These are phyloP conservation scores for Agaricus blazei DNA, from an alignment of 768 basidiomycete species.

Conservation along the genomic window DNA sequence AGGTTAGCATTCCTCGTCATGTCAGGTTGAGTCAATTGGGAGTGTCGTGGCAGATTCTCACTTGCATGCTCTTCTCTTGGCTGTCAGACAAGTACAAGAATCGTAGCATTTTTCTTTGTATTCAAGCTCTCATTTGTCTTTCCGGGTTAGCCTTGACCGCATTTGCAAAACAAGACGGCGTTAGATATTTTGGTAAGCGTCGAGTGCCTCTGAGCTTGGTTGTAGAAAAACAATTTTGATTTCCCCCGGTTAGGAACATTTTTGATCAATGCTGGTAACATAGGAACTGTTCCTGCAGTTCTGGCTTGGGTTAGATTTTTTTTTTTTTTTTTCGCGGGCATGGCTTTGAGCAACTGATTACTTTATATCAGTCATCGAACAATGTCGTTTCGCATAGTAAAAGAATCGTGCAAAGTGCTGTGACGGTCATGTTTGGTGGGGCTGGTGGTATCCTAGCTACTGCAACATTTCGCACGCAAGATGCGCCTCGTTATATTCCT, in stretches of 20 bases:
- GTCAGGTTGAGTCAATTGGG: background rate
- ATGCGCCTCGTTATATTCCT: conserved; percentile 39
- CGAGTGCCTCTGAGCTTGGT: background rate
- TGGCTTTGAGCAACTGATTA: background rate
- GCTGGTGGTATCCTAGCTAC: conserved; percentile 40
- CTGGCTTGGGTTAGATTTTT: conserved; percentile 25
- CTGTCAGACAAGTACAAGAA: conserved; percentile 39
- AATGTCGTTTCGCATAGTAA: conserved; percentile 47
- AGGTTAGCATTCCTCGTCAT: background rate
- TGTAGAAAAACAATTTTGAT: background rate
- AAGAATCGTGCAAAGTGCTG: conserved; percentile 31
- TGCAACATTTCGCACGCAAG: conserved; percentile 35
- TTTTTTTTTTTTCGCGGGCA: too few species aligned
- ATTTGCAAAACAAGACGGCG: conserved; percentile 28
- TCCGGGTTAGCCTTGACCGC: conserved; percentile 34
- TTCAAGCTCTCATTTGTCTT: conserved; percentile 32
- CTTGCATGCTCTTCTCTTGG: conserved; percentile 40
- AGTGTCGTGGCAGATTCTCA: conserved; percentile 23
- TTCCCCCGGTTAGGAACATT: conserved; percentile 29
- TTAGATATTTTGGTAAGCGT: conserved; percentile 38
- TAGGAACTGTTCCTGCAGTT: conserved; percentile 38
- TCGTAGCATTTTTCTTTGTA: conserved; percentile 35
- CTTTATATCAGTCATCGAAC: conserved; percentile 28
- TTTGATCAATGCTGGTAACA: conserved; percentile 37
- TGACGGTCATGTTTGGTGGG: conserved; percentile 36